Percentiles rank a stretch among this genome's conserved stretches.
phyloP scores from a whole-genome alignment of 257 asterid genomes.

The Ballota nigra region DNA sequence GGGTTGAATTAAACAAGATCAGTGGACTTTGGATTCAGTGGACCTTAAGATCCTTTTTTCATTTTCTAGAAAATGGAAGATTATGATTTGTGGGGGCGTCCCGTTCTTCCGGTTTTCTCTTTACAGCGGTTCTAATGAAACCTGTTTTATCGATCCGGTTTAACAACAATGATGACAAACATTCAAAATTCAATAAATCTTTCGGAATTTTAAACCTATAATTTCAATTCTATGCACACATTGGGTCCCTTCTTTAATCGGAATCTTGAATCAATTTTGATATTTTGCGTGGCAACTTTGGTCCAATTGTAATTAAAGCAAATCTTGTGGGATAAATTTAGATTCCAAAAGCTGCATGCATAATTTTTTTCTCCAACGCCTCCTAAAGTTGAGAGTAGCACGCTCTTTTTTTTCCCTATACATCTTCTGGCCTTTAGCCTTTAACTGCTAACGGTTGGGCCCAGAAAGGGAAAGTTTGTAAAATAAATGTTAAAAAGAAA shows the following conservation, averaged over 20 bases:
- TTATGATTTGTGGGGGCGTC: not conserved
- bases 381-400: not conserved
- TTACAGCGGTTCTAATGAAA: not conserved
- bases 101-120: not conserved
- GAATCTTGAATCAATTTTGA: not conserved
- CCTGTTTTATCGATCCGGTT: not conserved
- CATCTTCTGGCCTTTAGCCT: slow-evolving; percentile 14
- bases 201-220: not conserved
- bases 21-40: too few species aligned
- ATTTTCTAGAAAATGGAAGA: not conserved
- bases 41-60: too few species aligned
- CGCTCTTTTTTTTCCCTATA: not conserved
- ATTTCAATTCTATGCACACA: not conserved
- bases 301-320: slow-evolving; percentile 8
- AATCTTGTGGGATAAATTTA: not conserved
- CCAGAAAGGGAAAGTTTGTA: slow-evolving; percentile 5
- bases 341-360: slow-evolving; percentile 22
- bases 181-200: not conserved
- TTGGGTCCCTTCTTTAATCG: not conserved
- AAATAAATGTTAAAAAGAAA: not conserved
- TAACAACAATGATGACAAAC: not conserved
- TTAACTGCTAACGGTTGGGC: slow-evolving; percentile 13
- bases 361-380: slow-evolving; percentile 12
- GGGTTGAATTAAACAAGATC: too few species aligned
- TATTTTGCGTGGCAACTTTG: not conserved